Evolutionary conservation across 2,329 filamentous ascomycete genomes (phyloP).

Genomic region (Fusarium falciforme): DNA sequence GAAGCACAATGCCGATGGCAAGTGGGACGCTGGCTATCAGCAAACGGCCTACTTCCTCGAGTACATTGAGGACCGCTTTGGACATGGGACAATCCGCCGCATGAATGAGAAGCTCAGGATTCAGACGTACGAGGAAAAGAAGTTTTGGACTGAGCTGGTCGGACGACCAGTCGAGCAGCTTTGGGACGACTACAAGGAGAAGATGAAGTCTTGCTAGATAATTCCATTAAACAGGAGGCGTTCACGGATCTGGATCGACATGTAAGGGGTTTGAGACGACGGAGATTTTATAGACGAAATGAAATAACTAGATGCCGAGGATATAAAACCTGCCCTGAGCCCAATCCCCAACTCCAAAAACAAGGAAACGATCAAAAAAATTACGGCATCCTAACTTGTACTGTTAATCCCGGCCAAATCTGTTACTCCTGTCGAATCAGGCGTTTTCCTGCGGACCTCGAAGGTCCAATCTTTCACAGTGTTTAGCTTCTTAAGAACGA

Average conservation of each 20-base stretch:
- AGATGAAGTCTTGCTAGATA: slow-evolving; percentile 28
- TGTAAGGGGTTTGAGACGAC: neutral
- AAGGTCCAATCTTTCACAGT: neutral
- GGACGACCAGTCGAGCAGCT: slow-evolving; percentile 74
- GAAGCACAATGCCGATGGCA: slow-evolving; percentile 67
- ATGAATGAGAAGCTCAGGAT: slow-evolving; percentile 76
- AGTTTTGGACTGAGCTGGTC: slow-evolving; percentile 76
- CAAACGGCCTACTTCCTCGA: slow-evolving; percentile 91
- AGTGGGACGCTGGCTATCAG: slow-evolving; percentile 93
- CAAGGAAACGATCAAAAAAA: slow-evolving; percentile 6
- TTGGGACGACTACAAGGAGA: slow-evolving; percentile 77
- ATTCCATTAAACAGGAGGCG: slow-evolving; percentile 1
- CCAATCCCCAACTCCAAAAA: slow-evolving; percentile 29
- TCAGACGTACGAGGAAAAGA: slow-evolving; percentile 71
- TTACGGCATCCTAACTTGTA: slow-evolving; percentile 2
- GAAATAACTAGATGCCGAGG: slow-evolving; percentile 29
- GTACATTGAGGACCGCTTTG: slow-evolving; percentile 79
- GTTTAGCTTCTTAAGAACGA: slow-evolving; percentile 42
- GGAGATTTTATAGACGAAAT: slow-evolving; percentile 20
- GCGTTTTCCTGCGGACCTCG: neutral
- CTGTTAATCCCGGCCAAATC: slow-evolving; percentile 7
- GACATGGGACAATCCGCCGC: slow-evolving; percentile 67
- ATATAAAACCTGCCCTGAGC: slow-evolving; percentile 33
- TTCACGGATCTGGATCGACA: neutral
- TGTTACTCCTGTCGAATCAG: neutral